Evolutionary conservation across 768 basidiomycete species (phyloP).

Genomic region (Amanita subjunquillea): DNA sequence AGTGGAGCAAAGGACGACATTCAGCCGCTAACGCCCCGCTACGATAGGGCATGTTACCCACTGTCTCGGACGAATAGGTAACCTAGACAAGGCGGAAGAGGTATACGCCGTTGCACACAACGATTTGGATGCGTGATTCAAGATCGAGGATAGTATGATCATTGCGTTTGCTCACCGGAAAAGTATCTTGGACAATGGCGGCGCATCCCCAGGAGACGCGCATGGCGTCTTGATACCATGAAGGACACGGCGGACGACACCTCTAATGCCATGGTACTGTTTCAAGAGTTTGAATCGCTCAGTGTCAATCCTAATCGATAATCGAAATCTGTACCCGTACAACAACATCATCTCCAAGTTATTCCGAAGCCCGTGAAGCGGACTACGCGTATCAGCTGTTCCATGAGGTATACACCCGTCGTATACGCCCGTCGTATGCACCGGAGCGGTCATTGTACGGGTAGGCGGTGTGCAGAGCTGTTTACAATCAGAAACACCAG

Average conservation of each 20-base stretch:
- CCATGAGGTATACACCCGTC: constrained; percentile 57
- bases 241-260: constrained; percentile 97
- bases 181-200: constrained; percentile 70
- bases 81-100: constrained; percentile 51
- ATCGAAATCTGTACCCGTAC: constrained; percentile 59
- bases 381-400: constrained; percentile 85
- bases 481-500: no score
- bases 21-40: constrained; percentile 19
- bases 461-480: constrained; percentile 71
- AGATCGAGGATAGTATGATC: constrained; percentile 84
- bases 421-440: constrained; percentile 77
- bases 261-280: constrained; percentile 75
- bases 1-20: constrained; percentile 21
- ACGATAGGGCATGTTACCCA: constrained; percentile 57
- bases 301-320: constrained; percentile 55
- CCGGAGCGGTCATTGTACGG: constrained; percentile 84
- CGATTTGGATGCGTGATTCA: constrained; percentile 54
- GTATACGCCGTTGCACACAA: constrained; percentile 63
- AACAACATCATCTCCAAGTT: constrained; percentile 97
- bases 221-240: constrained; percentile 81
- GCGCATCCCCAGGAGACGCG: constrained; percentile 76
- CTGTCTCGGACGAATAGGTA: constrained; percentile 50
- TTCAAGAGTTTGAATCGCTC: constrained; percentile 61
- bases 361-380: constrained; percentile 87
- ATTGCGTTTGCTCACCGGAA: constrained; percentile 77